Percentiles rank a stretch among this genome's conserved stretches.
Conservation (phyloP, 2,329 filamentous ascomycete genomes). For the Fusarium buxicola region DNA sequence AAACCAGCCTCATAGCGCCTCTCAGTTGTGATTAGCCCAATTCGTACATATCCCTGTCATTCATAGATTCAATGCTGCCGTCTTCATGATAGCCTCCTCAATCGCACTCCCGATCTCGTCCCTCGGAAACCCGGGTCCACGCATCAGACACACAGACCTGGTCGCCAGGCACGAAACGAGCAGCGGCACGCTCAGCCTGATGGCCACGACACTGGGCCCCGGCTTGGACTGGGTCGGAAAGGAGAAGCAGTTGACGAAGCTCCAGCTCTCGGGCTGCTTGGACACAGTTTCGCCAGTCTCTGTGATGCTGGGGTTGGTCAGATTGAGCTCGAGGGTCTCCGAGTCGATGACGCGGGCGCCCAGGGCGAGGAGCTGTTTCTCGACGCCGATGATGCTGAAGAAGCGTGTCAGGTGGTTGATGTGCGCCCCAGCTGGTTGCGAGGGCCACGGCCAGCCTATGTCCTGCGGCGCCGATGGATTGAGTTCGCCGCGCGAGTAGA, state of each 20-base stretch:
- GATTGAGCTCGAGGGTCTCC: slow-evolving; percentile 41
- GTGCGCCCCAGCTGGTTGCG: slow-evolving; percentile 10
- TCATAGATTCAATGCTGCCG: not conserved
- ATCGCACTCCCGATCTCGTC: slow-evolving; percentile 44
- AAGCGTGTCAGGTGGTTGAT: slow-evolving; percentile 27
- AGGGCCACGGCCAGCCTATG: slow-evolving; percentile 38
- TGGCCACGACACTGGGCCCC: slow-evolving; percentile 17
- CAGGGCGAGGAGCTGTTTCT: slow-evolving; percentile 43
- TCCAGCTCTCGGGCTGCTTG: slow-evolving; percentile 44
- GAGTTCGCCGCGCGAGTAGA: slow-evolving; percentile 38
- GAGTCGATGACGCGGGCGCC: slow-evolving; percentile 39
- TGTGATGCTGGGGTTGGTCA: slow-evolving; percentile 22
- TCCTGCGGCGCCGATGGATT: slow-evolving; percentile 31
- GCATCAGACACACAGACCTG: slow-evolving; percentile 38
- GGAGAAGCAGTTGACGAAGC: slow-evolving; percentile 44
- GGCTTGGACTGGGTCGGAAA: slow-evolving; percentile 28
- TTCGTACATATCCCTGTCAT: not conserved
- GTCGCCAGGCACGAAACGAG: slow-evolving; percentile 37
- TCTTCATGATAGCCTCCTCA: slow-evolving; percentile 37
- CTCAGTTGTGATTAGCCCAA: not conserved
- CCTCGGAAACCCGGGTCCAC: slow-evolving; percentile 43
- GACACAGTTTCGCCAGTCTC: slow-evolving; percentile 8
- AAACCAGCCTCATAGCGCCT: not conserved
- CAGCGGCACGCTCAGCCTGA: slow-evolving; percentile 32
- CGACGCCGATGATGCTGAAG: slow-evolving; percentile 42